Evolutionary conservation across 768 basidiomycete genomes (phyloP).

Genomic region (Russula sp.): DNA sequence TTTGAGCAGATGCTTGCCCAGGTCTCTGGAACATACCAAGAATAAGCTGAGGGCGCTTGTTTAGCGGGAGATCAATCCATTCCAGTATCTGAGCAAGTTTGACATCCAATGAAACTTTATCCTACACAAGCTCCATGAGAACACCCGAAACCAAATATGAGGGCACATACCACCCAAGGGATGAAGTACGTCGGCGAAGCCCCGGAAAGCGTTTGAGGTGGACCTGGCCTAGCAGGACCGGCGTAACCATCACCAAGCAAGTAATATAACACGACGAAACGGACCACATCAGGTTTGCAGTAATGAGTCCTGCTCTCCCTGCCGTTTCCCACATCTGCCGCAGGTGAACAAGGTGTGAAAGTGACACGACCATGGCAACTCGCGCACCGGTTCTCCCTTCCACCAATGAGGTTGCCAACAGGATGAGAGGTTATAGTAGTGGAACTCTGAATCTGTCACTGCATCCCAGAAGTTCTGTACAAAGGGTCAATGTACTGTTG

Average conservation of each 20-base stretch:
- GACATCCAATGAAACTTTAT: conserved; percentile 53
- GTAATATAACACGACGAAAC: conserved; percentile 24
- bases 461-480: conserved; percentile 86
- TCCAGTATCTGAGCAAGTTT: conserved; percentile 71
- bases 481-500: not conserved
- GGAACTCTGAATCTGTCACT: conserved; percentile 49
- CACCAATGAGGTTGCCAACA: conserved; percentile 74
- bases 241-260: not conserved
- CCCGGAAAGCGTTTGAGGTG: conserved; percentile 60
- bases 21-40: conserved; percentile 41
- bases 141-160: not conserved
- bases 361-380: conserved; percentile 2
- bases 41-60: conserved; percentile 69
- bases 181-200: conserved; percentile 65
- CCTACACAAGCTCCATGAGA: conserved; percentile 26
- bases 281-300: conserved; percentile 91
- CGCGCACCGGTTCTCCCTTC: conserved; percentile 77
- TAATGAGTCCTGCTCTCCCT: conserved; percentile 57
- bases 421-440: conserved; percentile 56
- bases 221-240: conserved; percentile 62
- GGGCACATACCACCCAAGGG: conserved; percentile 55
- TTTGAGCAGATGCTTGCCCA: conserved; percentile 7
- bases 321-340: conserved; percentile 87
- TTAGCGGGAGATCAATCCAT: conserved; percentile 78
- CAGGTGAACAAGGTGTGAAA: not conserved